Percentiles rank a stretch among this genome's conserved stretches.
These are phyloP conservation scores for Ceriops zippeliana DNA, from an alignment of 345 rosid species.

Conservation along the genomic window DNA sequence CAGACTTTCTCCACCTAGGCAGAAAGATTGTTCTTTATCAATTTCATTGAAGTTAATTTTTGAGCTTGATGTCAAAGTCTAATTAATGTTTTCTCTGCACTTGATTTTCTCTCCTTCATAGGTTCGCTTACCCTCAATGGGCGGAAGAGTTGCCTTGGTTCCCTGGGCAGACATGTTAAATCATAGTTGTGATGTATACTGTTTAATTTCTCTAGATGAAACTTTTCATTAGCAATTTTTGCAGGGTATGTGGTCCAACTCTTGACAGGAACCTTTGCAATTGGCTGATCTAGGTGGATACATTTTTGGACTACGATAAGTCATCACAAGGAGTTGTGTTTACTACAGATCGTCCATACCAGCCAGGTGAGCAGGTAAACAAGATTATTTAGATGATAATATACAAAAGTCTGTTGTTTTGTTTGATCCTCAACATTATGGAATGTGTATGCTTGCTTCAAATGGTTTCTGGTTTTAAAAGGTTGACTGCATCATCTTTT, in stretches of 20 bases:
- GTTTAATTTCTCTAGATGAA: constrained; percentile 2
- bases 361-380: constrained; percentile 98
- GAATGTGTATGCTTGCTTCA: too few relatives aligned
- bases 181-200: constrained; percentile 81
- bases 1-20: background rate
- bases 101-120: constrained; percentile 20
- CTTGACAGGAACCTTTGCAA: constrained; percentile 17
- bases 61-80: background rate
- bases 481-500: too few relatives aligned
- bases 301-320: constrained; percentile 88
- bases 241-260: background rate
- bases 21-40: background rate
- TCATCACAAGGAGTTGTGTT: constrained; percentile 83
- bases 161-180: constrained; percentile 99
- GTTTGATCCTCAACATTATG: too few relatives aligned
- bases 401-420: too few relatives aligned
- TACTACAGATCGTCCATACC: constrained; percentile 72
- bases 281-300: constrained; percentile 60
- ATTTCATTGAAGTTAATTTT: background rate
- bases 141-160: constrained; percentile 85
- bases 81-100: background rate
- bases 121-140: constrained; percentile 95
- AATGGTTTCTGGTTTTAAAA: too few relatives aligned
- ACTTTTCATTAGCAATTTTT: constrained; percentile 4
- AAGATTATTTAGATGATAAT: constrained; percentile 4